phyloP scores from a whole-genome alignment of 1,284 basidiomycete genomes.

The Ceratorhiza oryzae-sativae region DNA sequence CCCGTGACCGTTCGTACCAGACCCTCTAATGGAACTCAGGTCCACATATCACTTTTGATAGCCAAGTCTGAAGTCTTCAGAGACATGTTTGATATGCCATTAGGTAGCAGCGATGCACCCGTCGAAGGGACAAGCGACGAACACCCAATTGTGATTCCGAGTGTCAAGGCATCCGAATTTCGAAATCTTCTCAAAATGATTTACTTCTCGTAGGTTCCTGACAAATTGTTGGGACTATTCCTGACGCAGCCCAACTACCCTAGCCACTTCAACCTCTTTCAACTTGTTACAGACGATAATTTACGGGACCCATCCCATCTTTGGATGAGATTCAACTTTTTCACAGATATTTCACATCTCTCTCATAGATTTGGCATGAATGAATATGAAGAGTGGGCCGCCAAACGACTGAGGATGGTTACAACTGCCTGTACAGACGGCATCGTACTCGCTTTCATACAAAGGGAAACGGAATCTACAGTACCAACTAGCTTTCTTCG shows the following conservation, averaged over 20 bases:
- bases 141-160: neutral
- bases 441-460: neutral
- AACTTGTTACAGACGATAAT: neutral
- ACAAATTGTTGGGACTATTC: too few species aligned
- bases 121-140: neutral
- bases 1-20: neutral
- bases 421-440: neutral
- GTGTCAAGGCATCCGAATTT: neutral
- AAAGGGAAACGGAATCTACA: neutral
- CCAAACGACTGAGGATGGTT: neutral
- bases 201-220: neutral
- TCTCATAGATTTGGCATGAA: slow-evolving; percentile 1
- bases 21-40: neutral
- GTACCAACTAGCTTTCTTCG: neutral
- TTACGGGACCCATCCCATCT: neutral
- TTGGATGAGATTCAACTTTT: slow-evolving; percentile 2
- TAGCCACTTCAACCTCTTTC: too few species aligned
- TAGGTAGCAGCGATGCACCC: neutral
- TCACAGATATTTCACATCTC: neutral
- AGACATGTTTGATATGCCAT: slow-evolving; percentile 1
- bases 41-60: neutral
- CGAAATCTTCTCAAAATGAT: neutral
- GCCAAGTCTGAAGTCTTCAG: neutral
- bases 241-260: neutral
- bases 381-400: slow-evolving; percentile 4